These are phyloP conservation scores for Lichtheimia hyalospora DNA, from an alignment of 371 early-diverging fungal species.

Conservation along the genomic window DNA sequence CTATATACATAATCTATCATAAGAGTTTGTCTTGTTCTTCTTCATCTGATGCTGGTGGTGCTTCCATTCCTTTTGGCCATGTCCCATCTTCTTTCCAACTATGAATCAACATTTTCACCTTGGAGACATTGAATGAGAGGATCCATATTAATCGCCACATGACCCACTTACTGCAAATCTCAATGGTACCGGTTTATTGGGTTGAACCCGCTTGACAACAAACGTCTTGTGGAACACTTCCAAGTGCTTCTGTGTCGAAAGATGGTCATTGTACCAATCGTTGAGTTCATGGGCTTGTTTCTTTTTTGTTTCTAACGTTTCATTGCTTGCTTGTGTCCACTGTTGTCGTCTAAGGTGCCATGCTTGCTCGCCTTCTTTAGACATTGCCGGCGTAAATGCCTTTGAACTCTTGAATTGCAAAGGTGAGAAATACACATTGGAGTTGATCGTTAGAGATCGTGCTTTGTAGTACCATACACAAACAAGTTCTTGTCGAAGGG, in stretches of 20 bases:
- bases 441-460: too few species aligned
- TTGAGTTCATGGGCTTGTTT: not conserved
- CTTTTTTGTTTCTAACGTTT: not conserved
- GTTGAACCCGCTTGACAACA: not conserved
- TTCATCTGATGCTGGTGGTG: slow-evolving; percentile 3
- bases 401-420: too few species aligned
- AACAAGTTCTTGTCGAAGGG: too few species aligned
- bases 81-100: slow-evolving; percentile 14
- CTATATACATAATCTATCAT: not conserved
- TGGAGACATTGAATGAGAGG: not conserved
- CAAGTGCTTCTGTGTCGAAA: not conserved
- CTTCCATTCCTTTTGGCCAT: slow-evolving; percentile 15
- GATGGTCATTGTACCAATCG: not conserved
- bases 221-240: not conserved
- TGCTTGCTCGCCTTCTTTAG: not conserved
- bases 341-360: not conserved
- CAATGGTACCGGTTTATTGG: slow-evolving; percentile 8
- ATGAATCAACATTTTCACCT: slow-evolving; percentile 9
- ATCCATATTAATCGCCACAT: not conserved
- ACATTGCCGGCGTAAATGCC: not conserved
- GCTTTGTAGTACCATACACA: too few species aligned
- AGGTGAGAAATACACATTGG: too few species aligned
- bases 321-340: not conserved
- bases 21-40: not conserved
- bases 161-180: slow-evolving; percentile 7